Evolutionary conservation across 2,329 filamentous ascomycete species (phyloP), one percentile per base, ranked within the genome.

Genomic region (Botrytis aclada): DNA sequence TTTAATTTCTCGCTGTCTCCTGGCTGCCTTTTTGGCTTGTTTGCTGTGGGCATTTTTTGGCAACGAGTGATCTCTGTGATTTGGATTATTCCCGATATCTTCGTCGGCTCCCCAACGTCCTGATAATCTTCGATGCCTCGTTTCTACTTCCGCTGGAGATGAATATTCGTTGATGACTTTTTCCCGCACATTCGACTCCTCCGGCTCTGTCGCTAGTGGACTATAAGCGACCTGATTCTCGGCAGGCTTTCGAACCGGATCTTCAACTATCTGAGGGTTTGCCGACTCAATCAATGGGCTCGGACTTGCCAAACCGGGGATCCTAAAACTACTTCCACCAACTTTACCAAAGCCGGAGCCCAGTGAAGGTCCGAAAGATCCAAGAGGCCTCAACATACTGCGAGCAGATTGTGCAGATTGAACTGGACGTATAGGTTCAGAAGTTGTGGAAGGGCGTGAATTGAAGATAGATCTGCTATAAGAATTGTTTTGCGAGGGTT

Each of bases 21-120:
- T 78, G n/a, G 77, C 77, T 67, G 78, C 80, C 47, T 80, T 79
- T 75, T 75, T 78, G 34, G 47, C 16, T 29, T 69, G 78, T 72
- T 77, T 80, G 4, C 78, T 77, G 54, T 76, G 78, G 10, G 77
- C 75, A 16, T 71, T 61, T 2, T 75, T 74, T 29, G 75, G 65
- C 10, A 67, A 54, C 18, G 45, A 22, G n/a, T 67, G 64, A 41
- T 67, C 65, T 41, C 65, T 67, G 65, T 41, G 39, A 5, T 56
- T 56, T 20, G 65, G 47, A 18, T 41, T 75, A 37, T 56, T 67
- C 18, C 41, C 22, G 4, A 43, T 22, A 14, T 45, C 39, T 34
- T 76, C 71, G 29, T 62, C 64, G 4, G 32, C 34, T 37, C 58
- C 61, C 41, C 72, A 73, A 58, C 72, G 69, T n/a, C 29, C 56